phyloP scores from a whole-genome alignment of 306 rosid genomes.

The Casuarina cunninghamiana region DNA sequence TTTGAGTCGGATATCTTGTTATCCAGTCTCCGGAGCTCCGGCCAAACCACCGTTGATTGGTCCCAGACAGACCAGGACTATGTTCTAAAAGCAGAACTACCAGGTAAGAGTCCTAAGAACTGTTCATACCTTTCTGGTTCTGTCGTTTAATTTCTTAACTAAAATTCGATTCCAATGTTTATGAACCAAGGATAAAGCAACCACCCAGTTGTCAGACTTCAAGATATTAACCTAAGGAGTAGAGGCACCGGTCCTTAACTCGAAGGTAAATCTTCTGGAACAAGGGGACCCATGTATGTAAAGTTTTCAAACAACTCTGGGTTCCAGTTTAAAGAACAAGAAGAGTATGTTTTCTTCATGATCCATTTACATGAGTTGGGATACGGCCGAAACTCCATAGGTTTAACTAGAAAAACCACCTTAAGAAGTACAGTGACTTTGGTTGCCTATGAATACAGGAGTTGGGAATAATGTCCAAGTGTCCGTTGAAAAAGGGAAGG shows the following conservation, averaged over 20 bases:
- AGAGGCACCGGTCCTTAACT: constrained; percentile 30
- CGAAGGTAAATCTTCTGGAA: constrained; percentile 24
- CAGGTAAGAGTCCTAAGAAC: constrained; percentile 45
- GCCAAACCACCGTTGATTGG: constrained; percentile 74
- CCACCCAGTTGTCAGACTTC: constrained; percentile 22
- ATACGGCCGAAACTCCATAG: constrained; percentile 35
- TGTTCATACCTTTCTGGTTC: neutral
- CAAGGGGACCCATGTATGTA: constrained; percentile 18
- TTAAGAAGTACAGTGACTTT: constrained; percentile 29
- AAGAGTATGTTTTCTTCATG: constrained; percentile 11
- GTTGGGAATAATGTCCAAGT: constrained; percentile 61
- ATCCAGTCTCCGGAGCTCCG: constrained; percentile 55
- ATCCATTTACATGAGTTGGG: constrained; percentile 13
- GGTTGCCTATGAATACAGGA: constrained; percentile 58
- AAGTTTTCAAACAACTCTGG: neutral
- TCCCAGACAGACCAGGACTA: constrained; percentile 62
- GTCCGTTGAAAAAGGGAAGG: constrained; percentile 69
- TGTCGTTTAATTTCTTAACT: constrained; percentile 6
- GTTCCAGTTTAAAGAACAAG: constrained; percentile 10
- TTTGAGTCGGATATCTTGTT: constrained; percentile 77
- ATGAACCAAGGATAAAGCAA: constrained; percentile 28
- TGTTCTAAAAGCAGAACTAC: constrained; percentile 71
- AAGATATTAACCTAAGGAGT: constrained; percentile 22
- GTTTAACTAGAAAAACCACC: constrained; percentile 25
- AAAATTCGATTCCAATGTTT: constrained; percentile 17